Evolutionary conservation across 352 stramenopile species (phyloP), one percentile per base, ranked within the genome.

Genomic region (Halophytophthora polymorphica): DNA sequence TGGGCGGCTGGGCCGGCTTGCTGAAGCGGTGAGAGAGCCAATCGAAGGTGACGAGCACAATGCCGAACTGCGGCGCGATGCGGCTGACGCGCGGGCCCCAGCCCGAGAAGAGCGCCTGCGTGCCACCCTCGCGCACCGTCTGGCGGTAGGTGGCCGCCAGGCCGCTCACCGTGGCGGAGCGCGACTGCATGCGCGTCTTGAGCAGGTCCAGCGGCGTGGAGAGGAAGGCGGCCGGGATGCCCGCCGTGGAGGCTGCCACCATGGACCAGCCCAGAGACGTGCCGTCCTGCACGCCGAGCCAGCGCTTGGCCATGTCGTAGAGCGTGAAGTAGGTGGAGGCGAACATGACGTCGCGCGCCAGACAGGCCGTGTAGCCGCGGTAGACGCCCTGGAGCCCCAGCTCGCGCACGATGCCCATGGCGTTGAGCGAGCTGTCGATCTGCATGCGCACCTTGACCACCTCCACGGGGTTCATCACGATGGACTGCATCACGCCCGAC

Each of bases 391-490:
- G 66, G 31, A 88, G 36, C 0, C 77, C 77, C 6, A 91, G 42
- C 53, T 89, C 77, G 14, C 74, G 73, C 36, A 88, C 69, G n/a
- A 88, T 69, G 13, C 69, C 64, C 2, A 71, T 25, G 0, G 66
- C 66, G 33, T 68, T 82, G 28, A 89, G 66, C 37, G 72, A 79
- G 42, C 76, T 88, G 63, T 91, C 81, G 56, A 91, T 69, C 55
- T 91, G 81, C 77, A 91, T 87, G 45, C 81, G 81, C 23, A 91
- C 81, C 50, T 91, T 91, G 45, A 91, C 76, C 35, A 91, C 82
- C 63, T 91, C 81, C 13, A 91, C 81, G 0, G 81, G 81, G 53
- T 91, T 91, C 81, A 91, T 91, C 6, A 91, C 81, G 35, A 91
- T 53, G 7, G 77, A 89, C 60, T 91, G 81, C 56, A 71, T 78